phyloP scores from a whole-genome alignment of 2,329 filamentous ascomycete genomes.

The Cladosporium sphaerospermum region DNA sequence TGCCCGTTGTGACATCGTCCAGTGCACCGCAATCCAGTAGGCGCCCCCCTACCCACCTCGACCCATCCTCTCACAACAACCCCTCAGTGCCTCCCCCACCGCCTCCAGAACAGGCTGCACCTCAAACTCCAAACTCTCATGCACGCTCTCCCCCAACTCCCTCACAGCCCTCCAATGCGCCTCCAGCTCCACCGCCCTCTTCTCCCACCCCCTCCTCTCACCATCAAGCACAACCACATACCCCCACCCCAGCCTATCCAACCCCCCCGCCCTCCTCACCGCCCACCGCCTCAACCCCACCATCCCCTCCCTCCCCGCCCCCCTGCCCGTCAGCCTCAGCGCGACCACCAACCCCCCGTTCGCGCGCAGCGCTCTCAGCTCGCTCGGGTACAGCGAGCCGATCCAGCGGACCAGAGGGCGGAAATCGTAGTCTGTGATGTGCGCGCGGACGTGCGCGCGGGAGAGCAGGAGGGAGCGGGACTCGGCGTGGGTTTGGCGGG shows the following conservation, averaged over 20 bases:
- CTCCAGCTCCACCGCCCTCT: not conserved
- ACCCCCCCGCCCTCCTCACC: conserved; percentile 13
- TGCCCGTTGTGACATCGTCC: too few relatives aligned
- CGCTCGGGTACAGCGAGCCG: conserved; percentile 21
- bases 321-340: conserved; percentile 19
- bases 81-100: too few relatives aligned
- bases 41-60: too few relatives aligned
- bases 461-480: conserved; percentile 25
- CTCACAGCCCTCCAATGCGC: not conserved
- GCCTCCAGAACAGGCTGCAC: not conserved
- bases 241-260: conserved; percentile 22
- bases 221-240: conserved; percentile 13
- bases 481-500: conserved; percentile 20
- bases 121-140: conserved; percentile 2
- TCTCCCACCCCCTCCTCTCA: not conserved
- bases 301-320: conserved; percentile 14
- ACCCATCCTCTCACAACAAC: too few relatives aligned
- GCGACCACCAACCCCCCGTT: conserved; percentile 20
- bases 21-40: too few relatives aligned
- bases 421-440: conserved; percentile 25
- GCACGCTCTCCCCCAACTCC: not conserved
- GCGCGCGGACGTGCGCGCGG: conserved; percentile 15
- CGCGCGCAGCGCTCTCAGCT: conserved; percentile 24
- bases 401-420: conserved; percentile 18
- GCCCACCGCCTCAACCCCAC: conserved; percentile 21